Evolutionary conservation across 306 rosid species (phyloP), one percentile per base, ranked within the genome.

Genomic region (Hippophae rhamnoides): DNA sequence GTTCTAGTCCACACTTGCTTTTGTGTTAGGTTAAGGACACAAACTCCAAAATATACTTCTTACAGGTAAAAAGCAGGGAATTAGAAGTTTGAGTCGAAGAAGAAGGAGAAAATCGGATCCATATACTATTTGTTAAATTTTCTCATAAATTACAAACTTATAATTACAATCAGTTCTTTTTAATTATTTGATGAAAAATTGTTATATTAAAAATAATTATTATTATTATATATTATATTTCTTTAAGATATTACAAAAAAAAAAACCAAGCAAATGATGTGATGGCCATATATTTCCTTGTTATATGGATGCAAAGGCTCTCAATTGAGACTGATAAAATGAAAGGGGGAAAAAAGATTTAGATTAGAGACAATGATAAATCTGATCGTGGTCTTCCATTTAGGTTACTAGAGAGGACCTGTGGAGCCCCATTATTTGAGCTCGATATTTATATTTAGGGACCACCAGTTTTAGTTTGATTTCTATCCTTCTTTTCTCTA

Each of bases 311-410:
- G 57, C 31, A 13, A 40, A 9, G 46, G 42, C 53, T 25, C 47
- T 26, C 44, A 8, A 12, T 3, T 18, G 6, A 25, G 62, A 11
- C 53, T 9, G 11, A 7, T 25, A 13, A 10, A 14, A n/a, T 5
- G 8, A 49, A 63, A 42, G 41, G 47, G 8, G 38, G 41, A 44
- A 27, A 18, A 9, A 7, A 7, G 42, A 6, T 7, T 8, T 13
- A 25, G 57, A 4, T 10, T 52, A n/a, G 3, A 45, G 3, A 45
- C 12, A 60, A 7, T 41, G 69, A 41, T 53, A 47, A 23, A 44
- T 62, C 61, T 53, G 65, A 40, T 55, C 54, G 51, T 71, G 79
- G 80, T 79, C 79, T 76, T 71, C 76, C 68, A 69, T 43, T 38
- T 50, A 72, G 72, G 78, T 58, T 60, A 9, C 51, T 54, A 58